Base-by-base conservation (phyloP, 805 yeast genomes). In the Candida ficus region DNA sequence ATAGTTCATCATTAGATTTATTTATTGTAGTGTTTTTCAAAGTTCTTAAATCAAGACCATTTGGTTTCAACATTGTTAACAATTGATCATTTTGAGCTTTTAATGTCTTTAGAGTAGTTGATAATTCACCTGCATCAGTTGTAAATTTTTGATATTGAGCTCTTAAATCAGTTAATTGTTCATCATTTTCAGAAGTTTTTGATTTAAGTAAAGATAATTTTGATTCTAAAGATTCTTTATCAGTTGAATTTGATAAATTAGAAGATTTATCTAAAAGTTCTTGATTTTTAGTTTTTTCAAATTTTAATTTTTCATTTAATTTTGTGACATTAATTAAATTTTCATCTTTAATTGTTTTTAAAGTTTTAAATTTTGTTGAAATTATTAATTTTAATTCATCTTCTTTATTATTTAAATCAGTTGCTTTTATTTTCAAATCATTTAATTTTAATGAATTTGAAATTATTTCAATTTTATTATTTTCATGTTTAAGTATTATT, bases 111-210 rank as follows among this genome's bases (percentile, higher is more conserved):
- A 64, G 29, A 7, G 30, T 23, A 4, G 55, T 50, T 1, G 76
- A 64, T 34, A 57, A 44, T 29, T 68, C 73, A 1, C 76, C 76
- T 4, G 80, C 79, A n/a, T 46, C 38, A 1, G 75, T 62, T 0
- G 80, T 74, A 7, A 53, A 53, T 5, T 43, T 35, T 52, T 75
- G 81, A 47, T 76, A 76, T n/a, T 57, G 41, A 2, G 44, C 29
- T 43, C 82, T 56, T 22, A 70, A 47, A 1, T 23, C 20, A 13
- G 37, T 41, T 23, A 46, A 13, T 17, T 32, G 27, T 5, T 17
- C 2, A 5, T 40, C 35, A 1, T 17, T 7, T 5, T 38, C 42
- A 21, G 63, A 65, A 35, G 63, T 68, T 21, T 42, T 35, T 2
- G 32, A 20, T 14, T 54, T 37, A 12, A 14, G 20, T 13, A 41